Base-by-base conservation (phyloP, 2,329 filamentous ascomycete species). In the Nemania bipapillata region DNA sequence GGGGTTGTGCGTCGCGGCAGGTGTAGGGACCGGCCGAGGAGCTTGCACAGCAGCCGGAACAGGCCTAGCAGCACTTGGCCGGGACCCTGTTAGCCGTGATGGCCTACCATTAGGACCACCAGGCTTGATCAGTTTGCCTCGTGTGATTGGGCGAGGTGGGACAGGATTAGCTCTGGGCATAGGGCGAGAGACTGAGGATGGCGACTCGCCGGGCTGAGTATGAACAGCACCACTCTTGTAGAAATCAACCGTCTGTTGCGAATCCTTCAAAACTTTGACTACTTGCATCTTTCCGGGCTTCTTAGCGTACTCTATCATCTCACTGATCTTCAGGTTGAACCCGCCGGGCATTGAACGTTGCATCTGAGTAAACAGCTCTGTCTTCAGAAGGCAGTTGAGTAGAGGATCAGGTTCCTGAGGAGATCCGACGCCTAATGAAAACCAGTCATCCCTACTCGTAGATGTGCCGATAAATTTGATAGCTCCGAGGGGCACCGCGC, bases 141-240 rank as follows among this genome's bases (percentile, higher is more conserved):
- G 92, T 1, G 93, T 97, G 76, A 99, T 97, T 1, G 96, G 94
- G 74, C 94, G 92, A 15, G 92, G 91, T 47, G 94, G 90, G 24
- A 97, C 87, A 49, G 92, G 92, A 80, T 95, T 97, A 69, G 90
- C 91, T 79, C 92, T 93, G 0, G 96, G 96, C 60, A 93, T 97
- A 1, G 93, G 93, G 73, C 87, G 90, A 5, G 95, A 97, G 7
- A 89, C 84, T 0, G 94, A 97, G 78, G 88, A 94, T 9, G 95
- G 86, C 26, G 93, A 87, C 80, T 98, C 93, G 72, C 96, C 96
- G 50, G 86, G 89, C 52, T 90, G 90, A 0, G 94, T 97, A 79
- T 97, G 96, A 62, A 99, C 90, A 17, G 91, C 91, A 68, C 92
- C 90, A 79, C 94, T 97, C 87, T 99, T 99, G 85, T 99, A 99